Evolutionary conservation across 106 monocot species (phyloP), one percentile per base, ranked within the genome.

Genomic region (Chionographis japonica): DNA sequence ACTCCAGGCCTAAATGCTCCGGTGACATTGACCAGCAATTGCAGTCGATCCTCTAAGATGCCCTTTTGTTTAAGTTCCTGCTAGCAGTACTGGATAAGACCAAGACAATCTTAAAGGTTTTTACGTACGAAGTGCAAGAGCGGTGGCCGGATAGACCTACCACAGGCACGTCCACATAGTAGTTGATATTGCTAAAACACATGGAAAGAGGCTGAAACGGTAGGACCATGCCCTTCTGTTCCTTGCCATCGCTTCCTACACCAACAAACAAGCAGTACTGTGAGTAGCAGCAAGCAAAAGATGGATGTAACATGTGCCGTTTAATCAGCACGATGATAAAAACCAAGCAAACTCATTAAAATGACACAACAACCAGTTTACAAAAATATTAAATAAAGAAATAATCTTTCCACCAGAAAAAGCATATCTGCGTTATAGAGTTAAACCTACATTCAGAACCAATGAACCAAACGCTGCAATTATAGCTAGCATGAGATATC

Each of bases 1-100:
- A 99, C 39, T 60, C 93, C 93, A 59, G 98, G 98, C 60, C 93
- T 82, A 75, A 93, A 99, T 71, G 98, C 98, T 65, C 98, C 98
- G 79, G 98, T 99, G 15, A 99, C 93, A 81, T 93, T 82, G 7
- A 93, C 81, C 72, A 99, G 59, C 54, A 99, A 69, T 62, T 99
- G 98, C 43, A 99, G 77, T 61, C 77, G 78, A 67, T 99, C 93
- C 70, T 99, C 98, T 67, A 59, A 37, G 68, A 93, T 74, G 17
- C 98, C 93, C 78, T 93, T 77, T 66, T 84, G 79, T 75, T 90
- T 99, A 37, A 99, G 78, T 77, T 90, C 98, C 98, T 99, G 83
- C 68, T 63, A 86, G 68, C 66, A 66, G 54, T 64, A 81, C 58
- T 71, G 65, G 66, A 80, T 87, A 74, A 79, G 77, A 75, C 82